Percentiles rank a stretch among this genome's conserved stretches.
These are phyloP conservation scores for Fabrea salina DNA, from an alignment of 169 alveolate genomes.

Conservation along the genomic window DNA sequence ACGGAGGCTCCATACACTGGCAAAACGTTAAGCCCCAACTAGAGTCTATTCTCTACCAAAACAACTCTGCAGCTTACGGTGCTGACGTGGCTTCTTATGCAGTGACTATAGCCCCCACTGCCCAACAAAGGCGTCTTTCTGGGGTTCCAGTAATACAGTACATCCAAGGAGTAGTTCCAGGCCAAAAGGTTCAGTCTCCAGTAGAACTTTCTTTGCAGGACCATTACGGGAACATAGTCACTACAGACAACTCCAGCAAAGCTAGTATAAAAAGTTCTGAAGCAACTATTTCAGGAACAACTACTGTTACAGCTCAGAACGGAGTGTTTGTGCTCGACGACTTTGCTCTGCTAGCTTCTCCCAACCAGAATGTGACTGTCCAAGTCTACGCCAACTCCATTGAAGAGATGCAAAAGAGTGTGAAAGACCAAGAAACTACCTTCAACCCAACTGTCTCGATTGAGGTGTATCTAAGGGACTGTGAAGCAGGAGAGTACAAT, in stretches of 20 bases:
- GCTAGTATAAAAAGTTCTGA: background rate
- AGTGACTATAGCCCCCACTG: background rate
- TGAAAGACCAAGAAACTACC: background rate
- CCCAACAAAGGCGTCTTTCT: background rate
- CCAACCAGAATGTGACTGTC: background rate
- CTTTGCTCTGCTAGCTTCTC: background rate
- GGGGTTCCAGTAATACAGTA: background rate
- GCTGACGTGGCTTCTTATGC: background rate
- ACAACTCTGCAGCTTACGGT: constrained; percentile 24
- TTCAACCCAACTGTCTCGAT: background rate
- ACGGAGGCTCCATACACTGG: constrained; percentile 7
- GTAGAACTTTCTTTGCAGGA: background rate
- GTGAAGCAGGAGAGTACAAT: background rate
- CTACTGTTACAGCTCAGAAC: background rate
- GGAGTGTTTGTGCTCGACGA: background rate
- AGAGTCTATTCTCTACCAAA: background rate
- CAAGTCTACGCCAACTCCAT: background rate
- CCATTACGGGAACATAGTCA: background rate
- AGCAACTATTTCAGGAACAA: background rate
- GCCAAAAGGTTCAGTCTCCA: background rate
- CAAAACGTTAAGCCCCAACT: background rate
- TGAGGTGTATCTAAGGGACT: background rate
- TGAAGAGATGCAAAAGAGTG: background rate
- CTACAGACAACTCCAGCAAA: constrained; percentile 3
- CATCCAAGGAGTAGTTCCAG: background rate